These are phyloP conservation scores for Brasilioporus rufonigricans DNA, from an alignment of 768 basidiomycete species.

Conservation along the genomic window DNA sequence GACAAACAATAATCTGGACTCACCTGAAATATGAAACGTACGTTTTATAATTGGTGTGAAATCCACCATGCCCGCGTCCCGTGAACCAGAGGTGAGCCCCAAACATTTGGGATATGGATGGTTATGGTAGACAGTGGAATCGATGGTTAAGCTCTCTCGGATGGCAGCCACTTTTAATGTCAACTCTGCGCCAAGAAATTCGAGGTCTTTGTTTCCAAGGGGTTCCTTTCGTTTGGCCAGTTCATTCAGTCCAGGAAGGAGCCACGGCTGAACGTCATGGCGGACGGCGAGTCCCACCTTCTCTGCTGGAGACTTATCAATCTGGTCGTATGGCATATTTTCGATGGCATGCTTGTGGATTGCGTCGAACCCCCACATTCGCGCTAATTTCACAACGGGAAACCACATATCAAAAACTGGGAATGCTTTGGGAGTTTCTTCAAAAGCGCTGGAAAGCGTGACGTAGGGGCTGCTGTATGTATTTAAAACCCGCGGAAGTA, in stretches of 20 bases:
- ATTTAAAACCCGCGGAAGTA: background rate
- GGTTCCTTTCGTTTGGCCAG: too few relatives aligned
- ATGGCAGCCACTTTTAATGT: slow-evolving; percentile 19
- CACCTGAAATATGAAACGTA: slow-evolving; percentile 7
- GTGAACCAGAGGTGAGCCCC: background rate
- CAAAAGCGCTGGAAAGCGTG: background rate
- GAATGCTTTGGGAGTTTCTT: background rate
- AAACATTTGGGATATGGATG: too few relatives aligned
- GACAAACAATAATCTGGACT: too few relatives aligned
- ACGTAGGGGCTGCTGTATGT: too few relatives aligned
- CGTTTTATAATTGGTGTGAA: slow-evolving; percentile 13
- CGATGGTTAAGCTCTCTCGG: slow-evolving; percentile 7
- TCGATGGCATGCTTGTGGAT: slow-evolving; percentile 32
- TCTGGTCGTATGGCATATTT: slow-evolving; percentile 19
- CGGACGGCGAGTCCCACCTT: slow-evolving; percentile 31
- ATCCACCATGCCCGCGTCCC: slow-evolving; percentile 4
- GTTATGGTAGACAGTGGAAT: rapidly evolving
- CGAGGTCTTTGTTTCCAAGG: slow-evolving; percentile 10
- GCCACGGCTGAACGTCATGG: slow-evolving; percentile 29
- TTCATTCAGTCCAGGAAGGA: too few relatives aligned
- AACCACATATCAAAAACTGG: slow-evolving; percentile 32
- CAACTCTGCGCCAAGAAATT: slow-evolving; percentile 13
- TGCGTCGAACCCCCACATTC: slow-evolving; percentile 37
- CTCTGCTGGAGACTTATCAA: slow-evolving; percentile 13
- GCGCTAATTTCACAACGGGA: slow-evolving; percentile 37